A percentile compares a stretch with the other conserved stretches of the same genome.
Evolutionary conservation across 2,329 filamentous ascomycete species (phyloP).

Genomic region (Ophiostoma sp.): DNA sequence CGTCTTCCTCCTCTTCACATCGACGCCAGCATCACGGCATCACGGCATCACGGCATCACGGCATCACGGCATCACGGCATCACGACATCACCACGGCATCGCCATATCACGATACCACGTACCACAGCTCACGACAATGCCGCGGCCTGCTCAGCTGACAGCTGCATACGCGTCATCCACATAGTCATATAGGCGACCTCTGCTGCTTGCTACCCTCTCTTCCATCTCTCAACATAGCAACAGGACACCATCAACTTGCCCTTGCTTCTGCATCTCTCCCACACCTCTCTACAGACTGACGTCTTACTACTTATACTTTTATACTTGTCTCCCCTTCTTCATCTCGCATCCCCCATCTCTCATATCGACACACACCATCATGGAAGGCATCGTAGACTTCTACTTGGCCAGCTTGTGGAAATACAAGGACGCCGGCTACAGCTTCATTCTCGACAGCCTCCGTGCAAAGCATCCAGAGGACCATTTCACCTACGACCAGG

Average conservation of each 20-base stretch:
- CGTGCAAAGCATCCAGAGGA: conserved; percentile 25
- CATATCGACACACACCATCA: not conserved
- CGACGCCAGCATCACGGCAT: not conserved
- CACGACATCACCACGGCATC: not conserved
- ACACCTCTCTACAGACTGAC: not conserved
- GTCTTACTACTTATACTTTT: not conserved
- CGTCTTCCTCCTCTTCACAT: not conserved
- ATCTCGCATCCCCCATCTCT: not conserved
- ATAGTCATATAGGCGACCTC: not conserved
- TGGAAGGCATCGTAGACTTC: conserved; percentile 27
- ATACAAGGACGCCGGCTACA: conserved; percentile 28
- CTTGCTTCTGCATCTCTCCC: not conserved
- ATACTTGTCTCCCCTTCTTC: not conserved
- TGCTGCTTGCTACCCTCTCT: not conserved
- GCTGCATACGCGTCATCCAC: not conserved
- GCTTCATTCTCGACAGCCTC: conserved; percentile 28
- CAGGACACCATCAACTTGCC: not conserved
- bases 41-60: not conserved
- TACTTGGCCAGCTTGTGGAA: conserved; percentile 31
- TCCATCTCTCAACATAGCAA: not conserved
- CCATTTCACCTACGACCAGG: conserved; percentile 29
- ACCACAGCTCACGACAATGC: no score
- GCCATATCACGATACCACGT: no score
- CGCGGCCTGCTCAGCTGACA: no score
- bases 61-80: not conserved